Evolutionary conservation across 306 rosid genomes (phyloP).

Genomic region (Corylus heterophylla): DNA sequence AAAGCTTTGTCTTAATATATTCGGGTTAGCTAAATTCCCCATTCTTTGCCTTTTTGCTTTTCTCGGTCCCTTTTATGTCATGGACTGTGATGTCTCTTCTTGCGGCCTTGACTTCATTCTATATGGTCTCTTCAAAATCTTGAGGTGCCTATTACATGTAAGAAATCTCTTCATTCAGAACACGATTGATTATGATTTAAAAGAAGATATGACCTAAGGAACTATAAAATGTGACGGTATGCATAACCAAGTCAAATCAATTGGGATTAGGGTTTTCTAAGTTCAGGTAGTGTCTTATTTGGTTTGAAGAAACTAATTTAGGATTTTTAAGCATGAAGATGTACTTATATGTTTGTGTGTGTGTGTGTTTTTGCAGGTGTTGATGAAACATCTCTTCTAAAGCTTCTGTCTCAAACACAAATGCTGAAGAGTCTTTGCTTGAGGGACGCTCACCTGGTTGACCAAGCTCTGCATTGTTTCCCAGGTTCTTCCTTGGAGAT

Average conservation of each 20-base stretch:
- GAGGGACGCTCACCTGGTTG: constrained; percentile 61
- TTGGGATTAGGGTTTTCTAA: constrained; percentile 22
- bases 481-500: constrained; percentile 70
- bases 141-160: constrained; percentile 13
- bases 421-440: constrained; percentile 70
- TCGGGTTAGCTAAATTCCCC: not conserved
- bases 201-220: constrained; percentile 6
- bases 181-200: constrained; percentile 12
- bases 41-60: not conserved
- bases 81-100: constrained; percentile 24
- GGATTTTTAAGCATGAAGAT: not conserved
- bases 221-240: constrained; percentile 22
- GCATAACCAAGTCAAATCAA: constrained; percentile 4
- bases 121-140: constrained; percentile 16
- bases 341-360: not conserved
- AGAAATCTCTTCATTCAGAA: constrained; percentile 6
- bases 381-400: constrained; percentile 48
- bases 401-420: constrained; percentile 61
- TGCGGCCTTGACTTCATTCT: constrained; percentile 1
- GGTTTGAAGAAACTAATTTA: not conserved
- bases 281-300: constrained; percentile 9
- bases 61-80: not conserved
- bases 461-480: constrained; percentile 56
- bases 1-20: no score
- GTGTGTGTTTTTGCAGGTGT: constrained; percentile 40